A percentile compares a stretch with the other conserved stretches of the same genome.
phyloP scores from a whole-genome alignment of 148 eudicot genomes.

The Rhododendron simsii region DNA sequence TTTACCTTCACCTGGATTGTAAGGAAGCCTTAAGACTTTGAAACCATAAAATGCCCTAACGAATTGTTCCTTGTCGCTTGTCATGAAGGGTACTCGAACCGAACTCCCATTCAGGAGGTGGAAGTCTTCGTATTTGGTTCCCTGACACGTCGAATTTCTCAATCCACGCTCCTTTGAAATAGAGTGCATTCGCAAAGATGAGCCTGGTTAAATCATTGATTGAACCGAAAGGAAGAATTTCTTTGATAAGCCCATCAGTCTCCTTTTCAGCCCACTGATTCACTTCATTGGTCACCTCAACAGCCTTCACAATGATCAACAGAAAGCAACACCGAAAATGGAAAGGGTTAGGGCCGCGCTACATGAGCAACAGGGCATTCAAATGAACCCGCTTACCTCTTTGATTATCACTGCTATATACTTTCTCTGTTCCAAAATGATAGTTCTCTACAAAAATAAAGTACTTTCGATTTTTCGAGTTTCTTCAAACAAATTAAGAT shows the following conservation, averaged over 20 bases:
- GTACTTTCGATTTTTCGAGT: too few species aligned
- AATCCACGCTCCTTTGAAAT: slow-evolving; percentile 81
- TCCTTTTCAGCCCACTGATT: slow-evolving; percentile 77
- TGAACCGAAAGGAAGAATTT: slow-evolving; percentile 68
- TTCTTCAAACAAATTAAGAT: too few species aligned
- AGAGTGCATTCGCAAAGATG: slow-evolving; percentile 75
- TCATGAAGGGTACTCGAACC: slow-evolving; percentile 73
- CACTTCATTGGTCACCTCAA: slow-evolving; percentile 55
- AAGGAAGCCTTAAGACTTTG: slow-evolving; percentile 71
- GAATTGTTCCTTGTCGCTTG: slow-evolving; percentile 58
- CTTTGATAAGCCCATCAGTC: slow-evolving; percentile 77
- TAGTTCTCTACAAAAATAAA: too few species aligned
- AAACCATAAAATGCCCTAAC: slow-evolving; percentile 49
- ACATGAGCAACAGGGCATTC: too few species aligned
- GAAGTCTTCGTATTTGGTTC: slow-evolving; percentile 56
- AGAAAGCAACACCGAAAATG: neutral
- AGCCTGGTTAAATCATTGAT: slow-evolving; percentile 59
- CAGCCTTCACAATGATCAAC: slow-evolving; percentile 40
- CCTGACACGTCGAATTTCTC: slow-evolving; percentile 56
- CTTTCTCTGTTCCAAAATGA: too few species aligned
- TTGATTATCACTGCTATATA: too few species aligned
- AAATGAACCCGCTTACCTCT: neutral
- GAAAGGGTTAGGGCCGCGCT: neutral
- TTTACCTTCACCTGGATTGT: slow-evolving; percentile 64
- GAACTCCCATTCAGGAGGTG: slow-evolving; percentile 60